These are phyloP conservation scores for Botrytis galanthina DNA, from an alignment of 2,329 filamentous ascomycete species.

Conservation along the genomic window DNA sequence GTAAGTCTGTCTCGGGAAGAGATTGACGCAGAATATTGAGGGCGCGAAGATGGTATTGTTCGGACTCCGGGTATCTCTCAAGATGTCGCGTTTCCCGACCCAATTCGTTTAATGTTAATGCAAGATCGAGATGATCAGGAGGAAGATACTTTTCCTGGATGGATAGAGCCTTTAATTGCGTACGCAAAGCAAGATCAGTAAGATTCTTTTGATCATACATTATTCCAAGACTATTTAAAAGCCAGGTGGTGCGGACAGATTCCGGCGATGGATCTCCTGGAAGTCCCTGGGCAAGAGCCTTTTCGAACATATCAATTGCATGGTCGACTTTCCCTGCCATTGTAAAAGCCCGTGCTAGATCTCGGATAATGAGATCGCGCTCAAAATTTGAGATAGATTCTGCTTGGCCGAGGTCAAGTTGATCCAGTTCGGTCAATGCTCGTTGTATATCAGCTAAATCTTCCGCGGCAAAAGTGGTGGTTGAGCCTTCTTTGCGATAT, in stretches of 20 bases:
- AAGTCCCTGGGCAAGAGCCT: neutral
- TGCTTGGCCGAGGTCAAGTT: neutral
- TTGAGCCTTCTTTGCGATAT: neutral
- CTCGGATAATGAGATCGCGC: conserved; percentile 9
- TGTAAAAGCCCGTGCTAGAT: conserved; percentile 18
- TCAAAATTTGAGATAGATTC: conserved; percentile 13
- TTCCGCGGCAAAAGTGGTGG: conserved; percentile 1
- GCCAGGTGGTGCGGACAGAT: conserved; percentile 9
- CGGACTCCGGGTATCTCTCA: neutral
- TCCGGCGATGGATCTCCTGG: neutral
- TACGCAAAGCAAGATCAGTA: neutral
- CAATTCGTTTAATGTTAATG: conserved; percentile 17
- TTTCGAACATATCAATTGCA: conserved; percentile 10
- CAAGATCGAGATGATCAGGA: conserved; percentile 5
- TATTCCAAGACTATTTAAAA: conserved; percentile 17
- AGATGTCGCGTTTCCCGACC: conserved; percentile 17
- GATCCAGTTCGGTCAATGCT: conserved; percentile 14
- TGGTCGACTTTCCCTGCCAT: conserved; percentile 13
- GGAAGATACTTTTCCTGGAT: conserved; percentile 14
- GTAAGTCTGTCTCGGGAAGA: conserved; percentile 14
- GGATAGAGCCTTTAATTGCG: conserved; percentile 4
- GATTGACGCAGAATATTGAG: conserved; percentile 1
- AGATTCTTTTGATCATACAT: conserved; percentile 15
- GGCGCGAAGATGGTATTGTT: conserved; percentile 17
- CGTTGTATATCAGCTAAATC: conserved; percentile 20